Evolutionary conservation across 805 yeast species (phyloP).

Genomic region (Candida incommunis): DNA sequence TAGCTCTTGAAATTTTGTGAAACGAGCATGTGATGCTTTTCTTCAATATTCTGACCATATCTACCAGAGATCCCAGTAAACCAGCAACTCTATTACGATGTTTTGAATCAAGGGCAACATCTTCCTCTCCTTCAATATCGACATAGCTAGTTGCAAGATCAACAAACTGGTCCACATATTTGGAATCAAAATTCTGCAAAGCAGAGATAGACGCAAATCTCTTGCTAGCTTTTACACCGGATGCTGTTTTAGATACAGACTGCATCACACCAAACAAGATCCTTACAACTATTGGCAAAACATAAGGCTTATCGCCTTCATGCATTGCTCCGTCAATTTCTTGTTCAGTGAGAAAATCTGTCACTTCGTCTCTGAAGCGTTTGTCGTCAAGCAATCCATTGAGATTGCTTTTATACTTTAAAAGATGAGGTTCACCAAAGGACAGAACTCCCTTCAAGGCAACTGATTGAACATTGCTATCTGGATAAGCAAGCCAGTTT

Average conservation of each 20-base stretch:
- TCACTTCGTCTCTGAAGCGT: constrained; percentile 71
- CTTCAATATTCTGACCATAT: background rate
- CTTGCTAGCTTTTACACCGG: constrained; percentile 59
- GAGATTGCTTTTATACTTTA: constrained; percentile 60
- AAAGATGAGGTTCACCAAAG: constrained; percentile 42
- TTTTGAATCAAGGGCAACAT: background rate
- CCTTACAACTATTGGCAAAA: constrained; percentile 63
- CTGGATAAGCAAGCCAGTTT: constrained; percentile 45
- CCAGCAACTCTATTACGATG: background rate
- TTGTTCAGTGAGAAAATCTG: constrained; percentile 32
- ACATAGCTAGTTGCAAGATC: constrained; percentile 44
- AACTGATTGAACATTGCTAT: constrained; percentile 47
- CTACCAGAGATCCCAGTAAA: background rate
- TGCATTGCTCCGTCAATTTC: constrained; percentile 35
- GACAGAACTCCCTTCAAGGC: constrained; percentile 61
- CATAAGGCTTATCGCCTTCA: constrained; percentile 37
- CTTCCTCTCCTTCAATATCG: constrained; percentile 15
- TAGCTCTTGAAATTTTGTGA: background rate
- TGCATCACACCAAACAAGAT: constrained; percentile 82
- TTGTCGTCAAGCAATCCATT: constrained; percentile 68
- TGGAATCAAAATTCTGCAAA: constrained; percentile 20
- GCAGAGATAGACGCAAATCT: constrained; percentile 30
- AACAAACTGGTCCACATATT: constrained; percentile 45
- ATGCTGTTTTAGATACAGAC: constrained; percentile 34
- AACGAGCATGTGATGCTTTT: background rate